phyloP scores from a whole-genome alignment of 768 basidiomycete genomes.

The Kwoniella dendrophila region DNA sequence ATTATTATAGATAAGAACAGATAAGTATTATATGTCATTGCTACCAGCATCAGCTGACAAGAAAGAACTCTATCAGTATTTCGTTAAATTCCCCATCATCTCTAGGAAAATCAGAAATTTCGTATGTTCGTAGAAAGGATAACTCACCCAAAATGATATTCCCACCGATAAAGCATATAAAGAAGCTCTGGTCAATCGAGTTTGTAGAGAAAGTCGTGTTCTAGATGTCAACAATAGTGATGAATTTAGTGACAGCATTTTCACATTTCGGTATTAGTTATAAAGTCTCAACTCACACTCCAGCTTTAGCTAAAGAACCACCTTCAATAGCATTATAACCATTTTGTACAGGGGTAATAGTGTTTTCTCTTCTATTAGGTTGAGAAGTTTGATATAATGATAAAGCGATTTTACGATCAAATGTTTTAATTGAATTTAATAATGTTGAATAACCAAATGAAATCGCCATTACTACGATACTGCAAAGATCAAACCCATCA shows the following conservation, averaged over 20 bases:
- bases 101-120: not conserved
- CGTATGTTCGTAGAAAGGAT: not conserved
- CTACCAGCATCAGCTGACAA: constrained; percentile 71
- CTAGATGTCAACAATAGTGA: constrained; percentile 8
- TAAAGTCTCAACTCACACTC: constrained; percentile 17
- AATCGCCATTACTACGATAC: constrained; percentile 42
- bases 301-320: constrained; percentile 17
- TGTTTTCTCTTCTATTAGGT: constrained; percentile 25
- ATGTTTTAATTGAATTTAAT: constrained; percentile 32
- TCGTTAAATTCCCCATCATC: not conserved
- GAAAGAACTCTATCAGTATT: not conserved
- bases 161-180: constrained; percentile 77
- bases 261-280: not conserved
- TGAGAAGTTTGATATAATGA: constrained; percentile 27
- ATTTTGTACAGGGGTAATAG: constrained; percentile 30
- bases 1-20: constrained; percentile 78
- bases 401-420: constrained; percentile 40
- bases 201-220: constrained; percentile 20
- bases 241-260: no score
- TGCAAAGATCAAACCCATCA: constrained; percentile 10
- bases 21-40: constrained; percentile 96
- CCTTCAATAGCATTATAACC: constrained; percentile 37
- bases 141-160: constrained; percentile 54
- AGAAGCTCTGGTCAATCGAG: constrained; percentile 40
- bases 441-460: constrained; percentile 46